Evolutionary conservation across 1,139 yeast species (phyloP).

Genomic region (Wickerhamiella infanticola): DNA sequence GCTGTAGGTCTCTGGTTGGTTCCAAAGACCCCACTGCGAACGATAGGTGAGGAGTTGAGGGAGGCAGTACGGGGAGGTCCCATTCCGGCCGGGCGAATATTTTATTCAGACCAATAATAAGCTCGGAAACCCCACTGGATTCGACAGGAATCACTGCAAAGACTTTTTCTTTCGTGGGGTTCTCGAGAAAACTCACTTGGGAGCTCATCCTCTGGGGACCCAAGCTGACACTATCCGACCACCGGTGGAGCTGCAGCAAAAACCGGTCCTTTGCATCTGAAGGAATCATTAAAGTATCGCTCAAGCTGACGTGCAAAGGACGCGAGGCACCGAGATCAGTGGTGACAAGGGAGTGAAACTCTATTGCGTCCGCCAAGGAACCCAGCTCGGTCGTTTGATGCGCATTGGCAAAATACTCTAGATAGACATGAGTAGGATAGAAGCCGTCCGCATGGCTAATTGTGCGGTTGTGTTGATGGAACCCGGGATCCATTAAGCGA

Average conservation of each 20-base stretch:
- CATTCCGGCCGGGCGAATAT: background rate
- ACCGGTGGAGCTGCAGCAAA: slow-evolving; percentile 3
- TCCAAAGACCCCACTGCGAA: background rate
- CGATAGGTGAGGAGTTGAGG: background rate
- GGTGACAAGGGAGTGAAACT: background rate
- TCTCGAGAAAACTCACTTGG: background rate
- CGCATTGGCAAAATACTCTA: background rate
- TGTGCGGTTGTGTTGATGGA: background rate
- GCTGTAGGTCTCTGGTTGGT: background rate
- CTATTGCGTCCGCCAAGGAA: background rate
- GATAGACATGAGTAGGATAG: background rate
- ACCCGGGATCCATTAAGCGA: background rate
- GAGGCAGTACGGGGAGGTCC: background rate
- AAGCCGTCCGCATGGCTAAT: background rate
- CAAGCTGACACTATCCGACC: background rate
- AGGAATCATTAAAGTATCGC: slow-evolving; percentile 21
- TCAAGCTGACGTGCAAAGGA: slow-evolving; percentile 23
- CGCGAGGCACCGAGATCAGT: slow-evolving; percentile 18
- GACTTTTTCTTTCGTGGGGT: background rate
- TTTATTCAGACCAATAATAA: background rate
- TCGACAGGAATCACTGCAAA: background rate
- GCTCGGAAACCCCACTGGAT: background rate
- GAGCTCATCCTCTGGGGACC: background rate
- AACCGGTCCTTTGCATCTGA: slow-evolving; percentile 13
- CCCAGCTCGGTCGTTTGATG: background rate